These are phyloP conservation scores for Ascochyta viciae-villosae DNA, from an alignment of 2,329 filamentous ascomycete species.

Conservation along the genomic window DNA sequence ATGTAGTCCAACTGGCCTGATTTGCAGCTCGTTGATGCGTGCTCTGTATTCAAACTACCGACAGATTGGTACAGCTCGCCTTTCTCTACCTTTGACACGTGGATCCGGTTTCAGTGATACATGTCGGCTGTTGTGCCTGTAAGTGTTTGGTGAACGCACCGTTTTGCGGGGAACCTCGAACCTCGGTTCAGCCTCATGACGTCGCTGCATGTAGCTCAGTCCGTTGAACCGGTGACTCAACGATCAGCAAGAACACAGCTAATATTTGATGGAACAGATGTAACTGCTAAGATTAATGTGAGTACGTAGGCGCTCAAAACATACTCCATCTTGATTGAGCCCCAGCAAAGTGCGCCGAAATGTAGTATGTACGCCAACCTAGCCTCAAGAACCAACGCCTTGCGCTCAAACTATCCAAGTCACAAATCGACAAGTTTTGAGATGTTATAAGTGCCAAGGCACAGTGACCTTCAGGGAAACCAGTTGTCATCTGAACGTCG, in stretches of 20 bases:
- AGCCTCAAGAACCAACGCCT: neutral
- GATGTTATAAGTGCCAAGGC: neutral
- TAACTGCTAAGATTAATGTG: no score
- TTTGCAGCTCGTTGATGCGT: neutral
- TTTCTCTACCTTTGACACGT: neutral
- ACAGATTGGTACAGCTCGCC: neutral
- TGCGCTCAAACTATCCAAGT: neutral
- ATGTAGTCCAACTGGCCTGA: neutral
- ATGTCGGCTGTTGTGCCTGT: conserved; percentile 1
- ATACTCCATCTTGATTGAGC: neutral
- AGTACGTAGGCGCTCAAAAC: no score
- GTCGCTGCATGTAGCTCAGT: neutral
- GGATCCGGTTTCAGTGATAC: neutral
- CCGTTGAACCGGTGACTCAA: conserved; percentile 1
- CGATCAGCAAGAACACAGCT: neutral
- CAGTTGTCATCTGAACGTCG: conserved; percentile 7
- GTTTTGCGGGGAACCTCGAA: conserved; percentile 22
- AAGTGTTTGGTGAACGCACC: neutral
- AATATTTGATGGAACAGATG: neutral
- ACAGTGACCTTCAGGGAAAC: no score
- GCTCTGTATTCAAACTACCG: neutral
- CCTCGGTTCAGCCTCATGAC: conserved; percentile 19
- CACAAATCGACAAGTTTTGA: neutral
- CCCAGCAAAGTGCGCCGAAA: neutral
- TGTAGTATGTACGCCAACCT: neutral